These are phyloP conservation scores for Medicago ruthenica DNA, from an alignment of 306 rosid genomes.

Conservation along the genomic window DNA sequence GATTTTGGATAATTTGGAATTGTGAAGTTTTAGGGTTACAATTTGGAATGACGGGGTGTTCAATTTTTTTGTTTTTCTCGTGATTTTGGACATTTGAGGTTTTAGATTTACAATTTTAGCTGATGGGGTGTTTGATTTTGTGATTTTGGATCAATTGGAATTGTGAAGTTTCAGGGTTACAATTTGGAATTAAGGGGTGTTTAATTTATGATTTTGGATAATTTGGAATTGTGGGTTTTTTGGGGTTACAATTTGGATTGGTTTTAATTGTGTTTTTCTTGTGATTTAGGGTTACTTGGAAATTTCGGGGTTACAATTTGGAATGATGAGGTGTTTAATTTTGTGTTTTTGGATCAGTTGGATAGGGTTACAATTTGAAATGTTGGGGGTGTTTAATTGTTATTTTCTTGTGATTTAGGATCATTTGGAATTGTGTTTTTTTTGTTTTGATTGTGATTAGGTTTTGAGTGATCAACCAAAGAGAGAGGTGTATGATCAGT, in stretches of 20 bases:
- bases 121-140: neutral
- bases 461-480: too few relatives aligned
- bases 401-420: neutral
- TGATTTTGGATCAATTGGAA: neutral
- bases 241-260: conserved; percentile 2
- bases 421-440: neutral
- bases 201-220: neutral
- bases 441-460: too few relatives aligned
- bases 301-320: conserved; percentile 4
- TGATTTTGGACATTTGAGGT: too few relatives aligned
- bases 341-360: neutral
- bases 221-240: too few relatives aligned
- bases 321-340: neutral
- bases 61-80: too few relatives aligned
- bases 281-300: conserved; percentile 24
- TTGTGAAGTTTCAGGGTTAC: neutral
- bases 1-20: neutral
- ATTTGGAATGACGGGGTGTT: neutral
- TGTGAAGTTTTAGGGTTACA: neutral
- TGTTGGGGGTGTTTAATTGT: neutral
- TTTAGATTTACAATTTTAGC: conserved; percentile 1
- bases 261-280: neutral
- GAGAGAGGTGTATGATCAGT: too few relatives aligned
- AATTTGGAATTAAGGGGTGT: neutral
- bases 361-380: conserved; percentile 5